phyloP scores from a whole-genome alignment of 2,329 filamentous ascomycete genomes.

The Davidsoniella virescens region DNA sequence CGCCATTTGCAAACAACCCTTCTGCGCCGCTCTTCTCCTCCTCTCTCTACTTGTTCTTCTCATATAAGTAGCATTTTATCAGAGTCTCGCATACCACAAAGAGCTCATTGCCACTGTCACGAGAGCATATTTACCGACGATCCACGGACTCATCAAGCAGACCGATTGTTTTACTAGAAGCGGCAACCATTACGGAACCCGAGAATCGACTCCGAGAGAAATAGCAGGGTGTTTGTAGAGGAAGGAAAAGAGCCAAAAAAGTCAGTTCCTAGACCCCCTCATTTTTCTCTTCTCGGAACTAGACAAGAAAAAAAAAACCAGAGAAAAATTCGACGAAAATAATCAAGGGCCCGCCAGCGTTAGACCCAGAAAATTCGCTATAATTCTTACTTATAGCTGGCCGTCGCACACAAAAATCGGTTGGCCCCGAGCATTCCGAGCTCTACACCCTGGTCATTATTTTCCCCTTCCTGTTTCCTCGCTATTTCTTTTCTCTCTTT shows the following conservation, averaged over 20 bases:
- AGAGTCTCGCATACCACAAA: neutral
- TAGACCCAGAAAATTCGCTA: neutral
- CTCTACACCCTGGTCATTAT: slow-evolving; percentile 1
- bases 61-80: too few relatives aligned
- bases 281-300: neutral
- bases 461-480: neutral
- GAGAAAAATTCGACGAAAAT: neutral
- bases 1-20: too few relatives aligned
- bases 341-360: too few relatives aligned
- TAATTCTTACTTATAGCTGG: neutral
- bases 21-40: too few relatives aligned
- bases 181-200: neutral
- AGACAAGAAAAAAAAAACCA: slow-evolving; percentile 1
- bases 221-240: neutral
- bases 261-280: too few relatives aligned
- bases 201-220: neutral
- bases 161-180: neutral
- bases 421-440: slow-evolving; percentile 12
- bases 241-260: too few relatives aligned
- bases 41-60: too few relatives aligned
- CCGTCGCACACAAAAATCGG: slow-evolving; percentile 3
- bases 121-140: slow-evolving; percentile 6
- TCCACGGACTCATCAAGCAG: neutral
- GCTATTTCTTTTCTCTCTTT: neutral
- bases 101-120: slow-evolving; percentile 1